Evolutionary conservation across 768 basidiomycete species (phyloP).

Genomic region (Boletus huronensis): DNA sequence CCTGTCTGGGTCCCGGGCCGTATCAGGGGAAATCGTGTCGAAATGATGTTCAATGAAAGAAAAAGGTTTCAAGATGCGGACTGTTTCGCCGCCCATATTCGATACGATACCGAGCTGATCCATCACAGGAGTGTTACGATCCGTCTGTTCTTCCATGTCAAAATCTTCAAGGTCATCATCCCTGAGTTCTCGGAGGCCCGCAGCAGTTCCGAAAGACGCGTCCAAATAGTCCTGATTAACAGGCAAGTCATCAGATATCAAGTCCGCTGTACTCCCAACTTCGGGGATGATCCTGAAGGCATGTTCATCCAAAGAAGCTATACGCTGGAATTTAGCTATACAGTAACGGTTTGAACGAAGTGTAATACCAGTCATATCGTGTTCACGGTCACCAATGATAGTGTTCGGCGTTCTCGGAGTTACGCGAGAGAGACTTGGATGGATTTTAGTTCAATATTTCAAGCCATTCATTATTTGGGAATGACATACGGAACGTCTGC

Average conservation of each 20-base stretch:
- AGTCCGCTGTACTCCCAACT: constrained; percentile 76
- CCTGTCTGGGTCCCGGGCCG: constrained; percentile 43
- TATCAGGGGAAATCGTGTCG: constrained; percentile 57
- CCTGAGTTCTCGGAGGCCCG: constrained; percentile 65
- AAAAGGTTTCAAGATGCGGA: constrained; percentile 71
- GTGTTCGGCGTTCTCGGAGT: constrained; percentile 6
- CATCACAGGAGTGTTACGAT: constrained; percentile 12
- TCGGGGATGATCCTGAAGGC: constrained; percentile 77
- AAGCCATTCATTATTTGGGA: background rate
- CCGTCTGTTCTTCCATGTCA: constrained; percentile 31
- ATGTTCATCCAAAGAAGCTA: constrained; percentile 77
- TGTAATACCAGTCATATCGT: constrained; percentile 29
- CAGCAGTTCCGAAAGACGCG: constrained; percentile 73
- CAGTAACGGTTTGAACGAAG: background rate
- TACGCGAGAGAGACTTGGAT: constrained; percentile 9
- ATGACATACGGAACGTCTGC: constrained; percentile 26
- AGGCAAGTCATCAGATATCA: constrained; percentile 90
- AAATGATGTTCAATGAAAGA: constrained; percentile 72
- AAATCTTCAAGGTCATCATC: constrained; percentile 76
- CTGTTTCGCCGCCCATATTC: constrained; percentile 77
- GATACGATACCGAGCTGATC: constrained; percentile 48
- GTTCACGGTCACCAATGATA: constrained; percentile 2
- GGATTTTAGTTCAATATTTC: background rate
- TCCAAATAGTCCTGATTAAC: constrained; percentile 87
- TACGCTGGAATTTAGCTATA: constrained; percentile 2